Evolutionary conservation across 169 alveolate genomes (phyloP).

Genomic region (Plasmodium gaboni): DNA sequence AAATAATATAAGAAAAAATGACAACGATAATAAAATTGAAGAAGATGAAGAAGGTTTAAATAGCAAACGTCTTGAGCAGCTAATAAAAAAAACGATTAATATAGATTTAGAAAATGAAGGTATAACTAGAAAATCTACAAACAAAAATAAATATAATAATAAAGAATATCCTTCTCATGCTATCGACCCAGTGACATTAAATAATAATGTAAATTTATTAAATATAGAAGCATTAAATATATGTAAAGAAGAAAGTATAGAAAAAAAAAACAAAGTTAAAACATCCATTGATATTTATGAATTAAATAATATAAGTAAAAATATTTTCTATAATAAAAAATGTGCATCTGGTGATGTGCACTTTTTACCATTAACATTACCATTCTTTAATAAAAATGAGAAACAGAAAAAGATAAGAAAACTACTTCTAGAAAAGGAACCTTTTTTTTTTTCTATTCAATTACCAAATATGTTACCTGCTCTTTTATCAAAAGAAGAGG

Average conservation of each 20-base stretch:
- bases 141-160: conserved; percentile 17
- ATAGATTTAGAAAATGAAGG: conserved; percentile 45
- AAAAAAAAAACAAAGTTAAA: conserved; percentile 26
- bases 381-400: conserved; percentile 54
- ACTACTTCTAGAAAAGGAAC: conserved; percentile 28
- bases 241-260: conserved; percentile 15
- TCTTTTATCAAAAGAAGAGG: conserved; percentile 30
- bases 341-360: conserved; percentile 44
- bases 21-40: conserved; percentile 12
- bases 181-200: conserved; percentile 6
- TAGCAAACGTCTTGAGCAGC: conserved; percentile 33
- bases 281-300: conserved; percentile 66
- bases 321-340: conserved; percentile 68
- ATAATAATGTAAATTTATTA: conserved; percentile 17
- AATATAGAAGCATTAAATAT: conserved; percentile 13
- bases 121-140: conserved; percentile 14
- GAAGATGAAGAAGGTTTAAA: conserved; percentile 57
- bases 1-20: conserved; percentile 39
- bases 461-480: conserved; percentile 76
- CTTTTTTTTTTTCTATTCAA: conserved; percentile 59
- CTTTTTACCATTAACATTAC: conserved; percentile 70
- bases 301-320: conserved; percentile 74
- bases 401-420: conserved; percentile 59
- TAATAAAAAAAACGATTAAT: conserved; percentile 53
- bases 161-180: conserved; percentile 23